Evolutionary conservation across 768 basidiomycete genomes (phyloP), one percentile per base, ranked within the genome.

Genomic region (Chlorophyllum brunneum): DNA sequence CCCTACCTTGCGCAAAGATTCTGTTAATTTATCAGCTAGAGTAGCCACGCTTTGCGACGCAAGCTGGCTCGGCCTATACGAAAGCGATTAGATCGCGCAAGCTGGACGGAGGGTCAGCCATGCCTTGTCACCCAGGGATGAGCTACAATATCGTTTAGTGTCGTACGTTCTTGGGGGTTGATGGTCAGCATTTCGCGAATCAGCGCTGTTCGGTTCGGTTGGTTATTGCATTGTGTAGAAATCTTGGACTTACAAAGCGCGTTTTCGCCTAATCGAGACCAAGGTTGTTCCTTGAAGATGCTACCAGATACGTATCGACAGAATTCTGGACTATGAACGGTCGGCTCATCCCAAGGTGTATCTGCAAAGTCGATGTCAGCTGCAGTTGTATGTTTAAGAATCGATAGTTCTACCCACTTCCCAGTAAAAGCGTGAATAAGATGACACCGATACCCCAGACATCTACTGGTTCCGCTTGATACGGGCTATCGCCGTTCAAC

Each of bases 301-400:
- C 85, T 72, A 4, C 92, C 92, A 0, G 77, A 76, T 1, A 87
- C 61, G 64, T 89, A 99, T 7, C 80, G 79, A n/a, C 68, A 64
- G 60, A 81, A 99, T 66, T 98, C 97, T 1, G 82, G 80, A 54
- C 88, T 89, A n/a, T 74, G 72, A 1, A 65, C 59, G 0, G 93
- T 92, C 2, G 97, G 92, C 63, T 95, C 88, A 61, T 98, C 97
- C 97, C 97, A 98, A 2, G 97, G 97, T 0, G 97, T 98, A 62
- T 97, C 95, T 46, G 18, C 3, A 39, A 22, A 1, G 30, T 39
- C 8, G 31, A 36, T 8, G 42, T 46, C 23, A 20, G 16, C 18
- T 2, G 16, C n/a, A 24, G 27, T 54, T 15, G 22, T 33, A 42
- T 7, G 20, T 31, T 33, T n/a, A 42, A 38, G 34, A 7, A 18